Conservation (phyloP, 2,329 filamentous ascomycete genomes). For the Cladophialophora immunda region DNA sequence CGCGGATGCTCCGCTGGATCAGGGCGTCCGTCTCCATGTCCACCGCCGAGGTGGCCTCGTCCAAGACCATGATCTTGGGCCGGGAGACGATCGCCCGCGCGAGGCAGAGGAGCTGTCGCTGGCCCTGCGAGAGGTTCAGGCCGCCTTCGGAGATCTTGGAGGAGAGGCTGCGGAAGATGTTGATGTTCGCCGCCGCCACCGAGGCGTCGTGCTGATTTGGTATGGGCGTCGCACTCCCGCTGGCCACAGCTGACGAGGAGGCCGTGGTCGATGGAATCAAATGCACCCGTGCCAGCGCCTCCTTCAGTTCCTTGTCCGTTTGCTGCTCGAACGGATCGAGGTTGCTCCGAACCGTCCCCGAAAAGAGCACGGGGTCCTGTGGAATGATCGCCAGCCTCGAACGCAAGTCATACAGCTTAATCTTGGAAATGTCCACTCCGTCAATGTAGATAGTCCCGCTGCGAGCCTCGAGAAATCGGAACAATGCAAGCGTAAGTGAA, state of each 20-base stretch:
- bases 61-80: conserved; percentile 80
- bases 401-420: conserved; percentile 74
- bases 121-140: conserved; percentile 77
- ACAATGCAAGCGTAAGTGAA: conserved; percentile 76
- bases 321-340: conserved; percentile 79
- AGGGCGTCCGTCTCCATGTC: conserved; percentile 79
- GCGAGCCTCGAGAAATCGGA: conserved; percentile 77
- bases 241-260: conserved; percentile 32
- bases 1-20: conserved; percentile 76
- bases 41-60: conserved; percentile 81
- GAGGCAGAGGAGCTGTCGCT: conserved; percentile 78
- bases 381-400: conserved; percentile 83
- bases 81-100: conserved; percentile 75
- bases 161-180: conserved; percentile 70
- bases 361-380: conserved; percentile 83
- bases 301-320: conserved; percentile 72
- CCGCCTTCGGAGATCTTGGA: conserved; percentile 75
- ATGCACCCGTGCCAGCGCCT: conserved; percentile 75
- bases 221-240: conserved; percentile 37
- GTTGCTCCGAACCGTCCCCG: conserved; percentile 78
- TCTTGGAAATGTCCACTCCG: conserved; percentile 76
- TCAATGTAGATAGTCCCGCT: conserved; percentile 75
- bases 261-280: conserved; percentile 60
- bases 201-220: conserved; percentile 37
- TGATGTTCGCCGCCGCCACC: conserved; percentile 62